Percentiles rank a stretch among this genome's conserved stretches.
Evolutionary conservation across 768 basidiomycete species (phyloP).

Genomic region (Suillus luteus): DNA sequence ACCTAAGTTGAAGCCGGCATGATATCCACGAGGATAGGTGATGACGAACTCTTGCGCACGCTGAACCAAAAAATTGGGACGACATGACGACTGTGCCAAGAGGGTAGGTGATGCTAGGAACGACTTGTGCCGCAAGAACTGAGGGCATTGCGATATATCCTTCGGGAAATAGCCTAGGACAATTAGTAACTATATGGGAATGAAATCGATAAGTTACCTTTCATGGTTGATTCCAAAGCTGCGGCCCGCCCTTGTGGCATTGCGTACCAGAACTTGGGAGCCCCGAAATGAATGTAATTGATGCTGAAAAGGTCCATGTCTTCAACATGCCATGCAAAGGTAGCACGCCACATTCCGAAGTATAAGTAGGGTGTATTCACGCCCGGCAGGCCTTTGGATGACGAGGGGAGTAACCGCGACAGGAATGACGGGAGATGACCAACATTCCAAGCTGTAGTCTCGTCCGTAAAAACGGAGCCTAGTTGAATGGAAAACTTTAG

Average conservation of each 20-base stretch:
- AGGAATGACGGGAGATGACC: slow-evolving; percentile 85
- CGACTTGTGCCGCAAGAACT: slow-evolving; percentile 96
- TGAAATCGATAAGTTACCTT: slow-evolving; percentile 49
- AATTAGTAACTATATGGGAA: slow-evolving; percentile 12
- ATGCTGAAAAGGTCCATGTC: slow-evolving; percentile 99
- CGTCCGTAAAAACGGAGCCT: slow-evolving; percentile 74
- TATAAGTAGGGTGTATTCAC: slow-evolving; percentile 98
- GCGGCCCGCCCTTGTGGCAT: slow-evolving; percentile 84
- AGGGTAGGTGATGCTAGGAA: slow-evolving; percentile 88
- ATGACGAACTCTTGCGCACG: slow-evolving; percentile 95
- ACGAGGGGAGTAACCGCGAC: slow-evolving; percentile 71
- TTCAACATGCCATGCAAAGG: slow-evolving; percentile 99
- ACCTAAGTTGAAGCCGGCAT: slow-evolving; percentile 95
- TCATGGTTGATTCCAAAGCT: slow-evolving; percentile 88
- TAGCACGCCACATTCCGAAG: slow-evolving; percentile 99
- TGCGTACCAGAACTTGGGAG: slow-evolving; percentile 97
- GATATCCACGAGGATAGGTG: slow-evolving; percentile 93
- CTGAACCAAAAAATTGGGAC: slow-evolving; percentile 87
- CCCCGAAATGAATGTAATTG: slow-evolving; percentile 98
- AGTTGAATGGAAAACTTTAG: slow-evolving; percentile 9
- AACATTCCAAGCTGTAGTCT: slow-evolving; percentile 91
- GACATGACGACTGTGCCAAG: slow-evolving; percentile 76
- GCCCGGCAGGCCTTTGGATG: slow-evolving; percentile 78
- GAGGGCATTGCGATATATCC: slow-evolving; percentile 81
- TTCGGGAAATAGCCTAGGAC: slow-evolving; percentile 82